Evolutionary conservation across 75 land plant species (phyloP), one percentile per base, ranked within the genome.

Genomic region (Selaginella moellendorffii): DNA sequence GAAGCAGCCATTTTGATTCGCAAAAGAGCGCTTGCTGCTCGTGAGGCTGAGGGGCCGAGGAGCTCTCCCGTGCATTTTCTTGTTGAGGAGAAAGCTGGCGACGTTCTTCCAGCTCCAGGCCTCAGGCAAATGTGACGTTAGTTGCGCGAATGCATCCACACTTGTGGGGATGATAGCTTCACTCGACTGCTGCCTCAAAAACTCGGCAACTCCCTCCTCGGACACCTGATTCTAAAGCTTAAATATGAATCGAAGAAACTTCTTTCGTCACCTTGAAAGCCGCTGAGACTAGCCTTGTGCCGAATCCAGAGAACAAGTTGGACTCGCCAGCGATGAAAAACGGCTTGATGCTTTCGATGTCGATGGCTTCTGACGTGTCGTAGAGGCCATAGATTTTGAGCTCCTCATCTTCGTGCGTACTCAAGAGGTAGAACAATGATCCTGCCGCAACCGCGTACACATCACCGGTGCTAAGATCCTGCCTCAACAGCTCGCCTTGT

Each of bases 241-340:
- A 46, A 18, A 46, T 10, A 46, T 10, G 10, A 10, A 46, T 10
- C 14, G 51, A 46, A 46, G 18, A 46, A 56, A 56, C 21, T 19
- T 19, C 18, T 10, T 18, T 46, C 10, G 14, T 10, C 21, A 56
- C 59, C 59, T 56, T 56, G 25, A 56, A 56, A 8, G 59, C 59
- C n/a, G 59, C 59, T 9, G 59, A 5, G 17, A 56, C 5, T 2
- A 9, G 9, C 8, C 24, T 18, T 56, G n/a, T 21, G n/a, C n/a
- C 59, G n/a, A 56, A 56, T 8, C 59, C 59, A 56, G 59, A 56
- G 24, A 56, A 56, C 8, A 56, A 25, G 59, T 56, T 56, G 19
- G 59, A 56, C n/a, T 24, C 59, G n/a, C 59, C 59, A 8, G 25
- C 8, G n/a, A 56, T 19, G n/a, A 9, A 56, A 56, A 56, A 56